Evolutionary conservation across 164 flowering plant genomes (phyloP).

Genomic region (Brasenia schreberi): DNA sequence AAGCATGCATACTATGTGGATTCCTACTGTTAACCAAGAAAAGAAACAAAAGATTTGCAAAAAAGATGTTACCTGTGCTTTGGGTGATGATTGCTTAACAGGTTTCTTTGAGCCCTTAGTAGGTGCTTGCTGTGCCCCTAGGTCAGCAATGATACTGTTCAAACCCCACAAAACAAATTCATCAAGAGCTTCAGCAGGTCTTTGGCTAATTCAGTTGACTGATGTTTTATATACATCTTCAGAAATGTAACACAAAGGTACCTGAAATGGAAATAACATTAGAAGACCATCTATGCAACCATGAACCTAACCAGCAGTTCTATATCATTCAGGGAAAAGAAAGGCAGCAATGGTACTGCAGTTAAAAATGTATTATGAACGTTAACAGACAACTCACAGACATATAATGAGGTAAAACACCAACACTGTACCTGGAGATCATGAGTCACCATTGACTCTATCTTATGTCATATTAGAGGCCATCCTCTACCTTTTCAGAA

Average conservation of each 20-base stretch:
- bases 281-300: too few relatives aligned
- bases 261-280: conserved; percentile 22
- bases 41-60: not conserved
- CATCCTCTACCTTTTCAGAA: too few relatives aligned
- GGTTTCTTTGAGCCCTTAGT: conserved; percentile 66
- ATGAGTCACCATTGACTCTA: too few relatives aligned
- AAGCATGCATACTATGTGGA: too few relatives aligned
- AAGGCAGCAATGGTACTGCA: too few relatives aligned
- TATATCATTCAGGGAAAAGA: too few relatives aligned
- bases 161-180: conserved; percentile 62
- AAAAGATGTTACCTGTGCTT: conserved; percentile 52
- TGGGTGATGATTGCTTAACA: conserved; percentile 37
- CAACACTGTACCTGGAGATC: too few relatives aligned
- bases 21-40: not conserved
- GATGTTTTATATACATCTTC: conserved; percentile 74
- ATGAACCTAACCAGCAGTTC: too few relatives aligned
- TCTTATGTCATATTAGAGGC: too few relatives aligned
- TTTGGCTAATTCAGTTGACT: conserved; percentile 68
- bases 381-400: too few relatives aligned
- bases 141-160: conserved; percentile 58
- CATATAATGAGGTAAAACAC: too few relatives aligned
- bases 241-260: conserved; percentile 60
- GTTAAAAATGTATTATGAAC: too few relatives aligned
- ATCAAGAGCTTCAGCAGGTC: conserved; percentile 48
- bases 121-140: conserved; percentile 40